Evolutionary conservation across 164 flowering plant species (phyloP).

Genomic region (Echeveria elegans): DNA sequence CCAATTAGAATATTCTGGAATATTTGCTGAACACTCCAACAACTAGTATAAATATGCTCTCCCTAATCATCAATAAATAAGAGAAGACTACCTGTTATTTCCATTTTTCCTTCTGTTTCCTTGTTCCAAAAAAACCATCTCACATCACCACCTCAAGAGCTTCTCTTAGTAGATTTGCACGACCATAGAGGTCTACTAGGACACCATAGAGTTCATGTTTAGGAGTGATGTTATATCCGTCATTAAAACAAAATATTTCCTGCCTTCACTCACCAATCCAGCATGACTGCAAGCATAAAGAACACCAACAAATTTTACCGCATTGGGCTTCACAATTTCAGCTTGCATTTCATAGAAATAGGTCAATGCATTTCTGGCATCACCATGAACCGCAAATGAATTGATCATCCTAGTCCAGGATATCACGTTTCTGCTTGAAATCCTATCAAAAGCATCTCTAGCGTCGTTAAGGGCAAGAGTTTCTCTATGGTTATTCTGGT

Average conservation of each 20-base stretch:
- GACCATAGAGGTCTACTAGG: conserved; percentile 75
- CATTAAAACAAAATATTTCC: conserved; percentile 50
- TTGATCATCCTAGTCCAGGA: conserved; percentile 73
- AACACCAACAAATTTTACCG: conserved; percentile 56
- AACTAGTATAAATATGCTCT: no score
- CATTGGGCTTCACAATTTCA: conserved; percentile 48
- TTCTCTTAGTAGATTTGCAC: conserved; percentile 53
- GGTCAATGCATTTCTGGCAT: conserved; percentile 40
- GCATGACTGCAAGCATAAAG: conserved; percentile 85
- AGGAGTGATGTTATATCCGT: conserved; percentile 44
- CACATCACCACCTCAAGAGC: conserved; percentile 55
- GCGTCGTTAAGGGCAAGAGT: conserved; percentile 51
- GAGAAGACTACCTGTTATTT: no score
- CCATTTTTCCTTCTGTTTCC: no score
- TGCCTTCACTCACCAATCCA: conserved; percentile 61
- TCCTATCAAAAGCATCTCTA: conserved; percentile 37
- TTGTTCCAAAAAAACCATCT: conserved; percentile 64
- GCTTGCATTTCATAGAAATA: conserved; percentile 51
- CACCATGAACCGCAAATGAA: conserved; percentile 60
- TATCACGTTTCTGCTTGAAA: conserved; percentile 57
- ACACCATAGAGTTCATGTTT: conserved; percentile 70
- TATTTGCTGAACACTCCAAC: no score
- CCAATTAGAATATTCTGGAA: no score
- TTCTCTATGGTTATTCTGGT: conserved; percentile 37
- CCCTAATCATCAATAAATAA: no score